A percentile compares a stretch with the other conserved stretches of the same genome.
These are phyloP conservation scores for Jimgerdemannia flammicorona DNA, from an alignment of 192 early-diverging fungal genomes.

Conservation along the genomic window DNA sequence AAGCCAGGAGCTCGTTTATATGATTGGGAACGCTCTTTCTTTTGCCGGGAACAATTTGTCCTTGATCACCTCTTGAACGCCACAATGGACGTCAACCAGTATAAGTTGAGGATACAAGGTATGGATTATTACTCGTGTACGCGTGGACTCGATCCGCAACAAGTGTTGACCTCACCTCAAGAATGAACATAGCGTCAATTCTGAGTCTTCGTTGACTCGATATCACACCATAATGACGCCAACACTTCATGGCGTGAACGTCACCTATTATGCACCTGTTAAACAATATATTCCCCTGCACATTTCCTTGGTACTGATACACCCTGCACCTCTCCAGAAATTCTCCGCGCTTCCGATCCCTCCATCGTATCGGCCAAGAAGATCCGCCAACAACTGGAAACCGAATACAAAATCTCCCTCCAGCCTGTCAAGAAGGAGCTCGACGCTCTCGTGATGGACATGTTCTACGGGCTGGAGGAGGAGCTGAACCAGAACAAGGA, in stretches of 20 bases:
- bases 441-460: conserved; percentile 36
- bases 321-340: conserved; percentile 1
- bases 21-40: no score
- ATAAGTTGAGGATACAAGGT: not conserved
- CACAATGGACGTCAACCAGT: not conserved
- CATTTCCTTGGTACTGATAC: not conserved
- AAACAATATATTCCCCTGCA: not conserved
- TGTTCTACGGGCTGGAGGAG: conserved; percentile 26
- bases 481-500: conserved; percentile 6
- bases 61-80: no score
- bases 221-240: no score
- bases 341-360: conserved; percentile 24
- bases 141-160: not conserved
- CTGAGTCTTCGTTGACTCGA: not conserved
- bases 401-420: conserved; percentile 18
- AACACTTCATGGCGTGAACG: no score
- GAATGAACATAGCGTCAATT: not conserved
- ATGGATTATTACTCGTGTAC: not conserved
- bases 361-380: conserved; percentile 30
- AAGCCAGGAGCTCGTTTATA: no score
- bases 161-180: not conserved
- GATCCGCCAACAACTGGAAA: conserved; percentile 31
- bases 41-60: no score
- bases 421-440: conserved; percentile 22
- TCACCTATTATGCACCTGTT: no score